phyloP scores from a whole-genome alignment of 1,139 yeast genomes.

The Debaryomyces sp. region DNA sequence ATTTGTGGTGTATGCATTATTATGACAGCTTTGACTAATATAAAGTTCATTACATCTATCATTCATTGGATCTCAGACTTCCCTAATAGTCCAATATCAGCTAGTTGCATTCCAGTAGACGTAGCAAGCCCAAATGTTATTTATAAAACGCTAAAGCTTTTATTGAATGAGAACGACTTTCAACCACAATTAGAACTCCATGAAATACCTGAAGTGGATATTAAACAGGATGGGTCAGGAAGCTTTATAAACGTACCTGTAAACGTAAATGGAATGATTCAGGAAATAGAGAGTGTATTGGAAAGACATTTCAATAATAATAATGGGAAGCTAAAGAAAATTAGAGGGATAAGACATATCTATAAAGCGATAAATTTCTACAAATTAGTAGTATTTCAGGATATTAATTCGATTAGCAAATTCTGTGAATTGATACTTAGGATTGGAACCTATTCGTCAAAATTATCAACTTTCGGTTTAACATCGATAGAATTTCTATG shows the following conservation, averaged over 20 bases:
- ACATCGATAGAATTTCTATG: conserved; percentile 20
- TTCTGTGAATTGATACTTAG: conserved; percentile 21
- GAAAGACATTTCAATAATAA: conserved; percentile 15
- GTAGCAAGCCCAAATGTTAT: conserved; percentile 18
- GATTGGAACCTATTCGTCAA: conserved; percentile 26
- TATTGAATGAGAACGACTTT: conserved; percentile 21
- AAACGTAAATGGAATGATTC: conserved; percentile 15
- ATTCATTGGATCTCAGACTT: conserved; percentile 31
- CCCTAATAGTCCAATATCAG: conserved; percentile 21
- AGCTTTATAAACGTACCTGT: conserved; percentile 11
- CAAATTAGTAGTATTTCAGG: conserved; percentile 19
- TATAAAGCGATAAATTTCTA: conserved; percentile 14
- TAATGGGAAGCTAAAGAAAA: conserved; percentile 11
- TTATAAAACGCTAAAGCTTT: conserved; percentile 14
- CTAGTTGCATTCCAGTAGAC: conserved; percentile 13
- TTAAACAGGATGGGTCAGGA: conserved; percentile 3
- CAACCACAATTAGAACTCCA: conserved; percentile 8
- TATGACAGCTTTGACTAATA: conserved; percentile 7
- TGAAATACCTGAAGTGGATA: conserved; percentile 5
- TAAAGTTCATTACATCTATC: conserved; percentile 18
- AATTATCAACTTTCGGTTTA: conserved; percentile 22
- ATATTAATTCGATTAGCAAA: conserved; percentile 17
- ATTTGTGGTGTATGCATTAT: conserved; percentile 3
- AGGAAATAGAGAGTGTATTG: conserved; percentile 14
- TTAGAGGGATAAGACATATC: conserved; percentile 8